Base-by-base conservation (phyloP, 1,284 basidiomycete genomes). In the Hemileia vastatrix region DNA sequence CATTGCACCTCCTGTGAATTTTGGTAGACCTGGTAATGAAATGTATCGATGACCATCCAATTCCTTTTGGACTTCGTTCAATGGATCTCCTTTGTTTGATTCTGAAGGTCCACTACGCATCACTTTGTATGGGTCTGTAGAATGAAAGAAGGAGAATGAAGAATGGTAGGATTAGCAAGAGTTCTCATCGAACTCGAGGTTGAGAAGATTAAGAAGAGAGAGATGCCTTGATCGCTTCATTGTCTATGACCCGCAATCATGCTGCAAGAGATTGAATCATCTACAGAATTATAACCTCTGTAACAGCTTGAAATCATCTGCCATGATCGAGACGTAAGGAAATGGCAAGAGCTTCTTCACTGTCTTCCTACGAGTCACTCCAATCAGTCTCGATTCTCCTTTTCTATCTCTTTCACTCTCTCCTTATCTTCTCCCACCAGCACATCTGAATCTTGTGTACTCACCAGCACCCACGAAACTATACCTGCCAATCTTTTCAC, bases 1-100 rank as follows among this genome's bases (percentile, higher is more conserved):
- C 71, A 98, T 90, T 0, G 94, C 94, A 56, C 95, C 95, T 54
- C 95, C 95, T 24, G 94, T 96, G 76, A 98, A 97, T 0, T 91
- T 94, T 0, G 89, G 86, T 45, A 96, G 81, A 76, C 92, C 88
- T 4, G 90, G 91, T 13, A 97, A 84, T 75, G 87, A 86, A 75
- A 95, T 83, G 75, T 95, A 97, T 76, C 87, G 82, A 80, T 96
- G 92, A 61, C 85, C 79, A 13, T 85, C 80, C 31, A 99, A 84
- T 75, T 95, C 91, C 69, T 83, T 85, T 77, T 98, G 88, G 56
- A 99, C 82, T 21, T 83, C 83, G 23, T 79, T 75, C 79, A 94
- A 84, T 4, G 95, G 95, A 76, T 99, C 95, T 1, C 94, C 94
- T 53, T 82, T 80, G 61, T 83, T 77, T 57, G 90, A 87, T 75